Conservation (phyloP, 306 rosid species). For the Pyrus betulifolia region DNA sequence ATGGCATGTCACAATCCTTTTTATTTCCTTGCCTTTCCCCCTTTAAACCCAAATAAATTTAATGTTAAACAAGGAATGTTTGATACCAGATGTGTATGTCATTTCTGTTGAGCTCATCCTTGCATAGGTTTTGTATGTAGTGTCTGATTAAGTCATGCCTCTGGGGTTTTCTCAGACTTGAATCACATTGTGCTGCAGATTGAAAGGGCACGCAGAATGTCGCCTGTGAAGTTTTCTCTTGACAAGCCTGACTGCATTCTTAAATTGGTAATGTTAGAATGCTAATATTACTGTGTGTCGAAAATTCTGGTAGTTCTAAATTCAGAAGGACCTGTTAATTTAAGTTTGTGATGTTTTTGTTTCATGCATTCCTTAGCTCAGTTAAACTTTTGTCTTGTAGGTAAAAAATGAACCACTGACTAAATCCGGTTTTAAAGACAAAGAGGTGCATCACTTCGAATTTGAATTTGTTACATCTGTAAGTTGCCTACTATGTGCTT, state of each 20-base stretch:
- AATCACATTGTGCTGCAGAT: constrained; percentile 38
- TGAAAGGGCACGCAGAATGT: constrained; percentile 68
- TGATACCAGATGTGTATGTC: neutral
- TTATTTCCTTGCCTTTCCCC: neutral
- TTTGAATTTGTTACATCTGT: constrained; percentile 70
- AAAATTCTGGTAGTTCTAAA: neutral
- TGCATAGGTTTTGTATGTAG: neutral
- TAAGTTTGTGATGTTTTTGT: neutral
- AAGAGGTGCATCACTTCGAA: constrained; percentile 81
- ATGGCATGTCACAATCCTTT: neutral
- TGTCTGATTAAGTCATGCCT: constrained; percentile 6
- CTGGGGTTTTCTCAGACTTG: constrained; percentile 46
- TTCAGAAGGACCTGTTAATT: neutral
- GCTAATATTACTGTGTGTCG: neutral
- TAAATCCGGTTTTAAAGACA: constrained; percentile 44
- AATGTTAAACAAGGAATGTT: neutral
- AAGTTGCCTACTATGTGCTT: constrained; percentile 16
- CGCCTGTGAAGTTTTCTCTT: constrained; percentile 45
- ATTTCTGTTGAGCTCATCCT: neutral
- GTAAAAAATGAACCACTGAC: constrained; percentile 62
- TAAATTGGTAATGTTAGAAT: constrained; percentile 56
- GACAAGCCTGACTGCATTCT: constrained; percentile 75
- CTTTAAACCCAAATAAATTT: neutral
- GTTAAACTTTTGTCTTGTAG: constrained; percentile 36
- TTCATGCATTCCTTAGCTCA: constrained; percentile 3